A percentile compares a stretch with the other conserved stretches of the same genome.
Conservation (phyloP, 2,329 filamentous ascomycete genomes). For the Aspergillus awamori region DNA sequence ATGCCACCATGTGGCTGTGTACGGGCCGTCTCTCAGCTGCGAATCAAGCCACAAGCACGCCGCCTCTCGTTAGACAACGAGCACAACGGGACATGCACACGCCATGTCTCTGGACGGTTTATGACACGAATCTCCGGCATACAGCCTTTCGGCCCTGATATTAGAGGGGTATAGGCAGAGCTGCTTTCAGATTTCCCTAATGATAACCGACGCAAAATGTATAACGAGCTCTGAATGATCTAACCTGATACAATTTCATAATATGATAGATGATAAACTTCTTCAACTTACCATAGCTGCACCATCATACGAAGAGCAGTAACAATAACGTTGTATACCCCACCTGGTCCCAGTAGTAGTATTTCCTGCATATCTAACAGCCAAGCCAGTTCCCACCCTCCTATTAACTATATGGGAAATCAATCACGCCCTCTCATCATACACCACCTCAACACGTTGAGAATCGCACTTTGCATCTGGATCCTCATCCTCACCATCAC, state of each 20-base stretch:
- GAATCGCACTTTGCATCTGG: slow-evolving; percentile 24
- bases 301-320: too few species aligned
- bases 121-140: not conserved
- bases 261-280: too few species aligned
- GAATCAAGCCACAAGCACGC: not conserved
- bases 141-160: not conserved
- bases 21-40: not conserved
- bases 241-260: too few species aligned
- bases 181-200: too few species aligned
- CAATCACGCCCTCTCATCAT: slow-evolving; percentile 4
- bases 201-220: too few species aligned
- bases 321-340: too few species aligned
- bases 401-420: not conserved
- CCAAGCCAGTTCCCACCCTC: not conserved
- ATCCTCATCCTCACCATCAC: slow-evolving; percentile 31
- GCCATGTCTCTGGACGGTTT: not conserved
- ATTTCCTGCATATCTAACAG: not conserved
- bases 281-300: too few species aligned
- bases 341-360: too few species aligned
- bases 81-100: not conserved
- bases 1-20: not conserved
- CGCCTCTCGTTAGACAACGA: not conserved
- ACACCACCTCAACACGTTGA: slow-evolving; percentile 21
- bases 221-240: too few species aligned
- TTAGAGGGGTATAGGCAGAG: not conserved